Evolutionary conservation across 169 alveolate genomes (phyloP).

Genomic region (Babesia divergens): DNA sequence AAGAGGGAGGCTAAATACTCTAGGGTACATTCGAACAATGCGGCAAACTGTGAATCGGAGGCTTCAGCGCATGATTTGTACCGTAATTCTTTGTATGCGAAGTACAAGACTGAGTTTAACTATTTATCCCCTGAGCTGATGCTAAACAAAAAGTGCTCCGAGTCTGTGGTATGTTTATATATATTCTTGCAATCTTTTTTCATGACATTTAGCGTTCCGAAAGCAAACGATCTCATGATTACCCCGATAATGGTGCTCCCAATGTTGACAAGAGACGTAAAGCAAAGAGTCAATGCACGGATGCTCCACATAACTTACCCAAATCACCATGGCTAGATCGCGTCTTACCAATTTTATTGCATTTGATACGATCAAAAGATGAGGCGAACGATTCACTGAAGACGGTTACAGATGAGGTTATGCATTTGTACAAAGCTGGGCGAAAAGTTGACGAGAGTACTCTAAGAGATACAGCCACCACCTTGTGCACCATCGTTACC

Average conservation of each 20-base stretch:
- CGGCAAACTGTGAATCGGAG: constrained; percentile 5
- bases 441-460: constrained; percentile 7
- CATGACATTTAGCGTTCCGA: background rate
- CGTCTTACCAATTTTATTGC: background rate
- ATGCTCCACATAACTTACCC: background rate
- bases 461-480: constrained; percentile 4
- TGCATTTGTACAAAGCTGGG: constrained; percentile 3
- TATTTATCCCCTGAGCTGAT: constrained; percentile 36
- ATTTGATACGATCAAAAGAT: background rate
- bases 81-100: constrained; percentile 4
- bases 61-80: constrained; percentile 3
- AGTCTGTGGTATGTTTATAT: background rate
- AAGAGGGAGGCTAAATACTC: constrained; percentile 23
- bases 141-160: constrained; percentile 4
- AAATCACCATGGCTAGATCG: constrained; percentile 30
- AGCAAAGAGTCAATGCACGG: background rate
- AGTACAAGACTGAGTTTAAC: constrained; percentile 44
- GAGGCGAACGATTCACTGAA: background rate
- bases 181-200: background rate
- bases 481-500: constrained; percentile 1
- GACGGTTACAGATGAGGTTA: background rate
- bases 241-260: background rate
- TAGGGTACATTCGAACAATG: background rate
- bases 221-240: background rate
- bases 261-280: background rate